phyloP scores from a whole-genome alignment of 768 basidiomycete genomes.

The Lentinula edodes region DNA sequence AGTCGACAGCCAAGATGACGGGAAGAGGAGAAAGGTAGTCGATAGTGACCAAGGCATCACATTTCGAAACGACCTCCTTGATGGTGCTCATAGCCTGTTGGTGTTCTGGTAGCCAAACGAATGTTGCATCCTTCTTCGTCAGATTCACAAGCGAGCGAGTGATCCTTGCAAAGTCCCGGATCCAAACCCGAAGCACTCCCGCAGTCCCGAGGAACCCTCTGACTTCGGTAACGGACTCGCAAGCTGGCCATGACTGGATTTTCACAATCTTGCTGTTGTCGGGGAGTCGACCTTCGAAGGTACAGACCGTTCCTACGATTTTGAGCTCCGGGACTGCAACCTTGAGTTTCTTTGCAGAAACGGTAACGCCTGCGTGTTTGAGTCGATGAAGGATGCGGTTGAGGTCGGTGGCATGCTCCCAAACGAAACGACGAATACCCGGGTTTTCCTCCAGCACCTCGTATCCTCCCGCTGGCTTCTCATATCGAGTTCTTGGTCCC shows the following conservation, averaged over 20 bases:
- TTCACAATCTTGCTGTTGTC: constrained; percentile 20
- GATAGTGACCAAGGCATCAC: constrained; percentile 7
- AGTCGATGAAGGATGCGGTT: constrained; percentile 10
- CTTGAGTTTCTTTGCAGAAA: constrained; percentile 21
- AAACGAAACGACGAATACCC: constrained; percentile 25
- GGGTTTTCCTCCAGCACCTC: background rate
- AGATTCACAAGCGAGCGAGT: background rate
- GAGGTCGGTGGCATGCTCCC: constrained; percentile 25
- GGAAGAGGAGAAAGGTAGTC: constrained; percentile 21
- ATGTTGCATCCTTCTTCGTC: constrained; percentile 13
- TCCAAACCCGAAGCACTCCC: background rate
- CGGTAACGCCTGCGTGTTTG: constrained; percentile 12
- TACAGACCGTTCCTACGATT: constrained; percentile 28
- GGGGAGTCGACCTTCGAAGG: constrained; percentile 21
- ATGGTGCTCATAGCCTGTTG: background rate
- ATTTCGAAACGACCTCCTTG: background rate
- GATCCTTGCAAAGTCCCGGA: background rate
- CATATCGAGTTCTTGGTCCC: constrained; percentile 27
- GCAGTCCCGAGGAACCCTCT: constrained; percentile 15
- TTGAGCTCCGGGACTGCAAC: constrained; percentile 16
- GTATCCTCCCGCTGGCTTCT: constrained; percentile 11
- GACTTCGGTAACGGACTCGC: constrained; percentile 9
- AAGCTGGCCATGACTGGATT: constrained; percentile 19
- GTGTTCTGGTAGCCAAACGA: constrained; percentile 16
- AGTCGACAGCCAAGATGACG: constrained; percentile 27